phyloP scores from a whole-genome alignment of 257 asterid genomes.

The Salvia hispanica region DNA sequence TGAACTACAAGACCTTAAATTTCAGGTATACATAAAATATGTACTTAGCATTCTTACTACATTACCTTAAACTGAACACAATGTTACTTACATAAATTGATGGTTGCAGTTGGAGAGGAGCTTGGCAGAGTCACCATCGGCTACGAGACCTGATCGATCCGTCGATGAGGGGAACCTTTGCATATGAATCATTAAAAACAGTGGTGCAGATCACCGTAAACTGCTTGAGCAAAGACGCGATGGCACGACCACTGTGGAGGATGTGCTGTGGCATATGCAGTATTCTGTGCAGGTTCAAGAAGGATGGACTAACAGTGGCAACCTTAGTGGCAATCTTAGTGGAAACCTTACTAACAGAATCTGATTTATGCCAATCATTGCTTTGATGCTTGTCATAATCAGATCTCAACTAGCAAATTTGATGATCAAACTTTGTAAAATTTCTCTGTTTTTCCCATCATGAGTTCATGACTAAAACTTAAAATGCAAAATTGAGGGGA shows the following conservation, averaged over 20 bases:
- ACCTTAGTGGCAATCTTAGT: constrained; percentile 60
- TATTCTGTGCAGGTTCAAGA: constrained; percentile 97
- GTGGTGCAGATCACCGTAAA: constrained; percentile 68
- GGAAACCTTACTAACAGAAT: constrained; percentile 58
- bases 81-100: not conserved
- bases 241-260: constrained; percentile 85
- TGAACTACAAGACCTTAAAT: constrained; percentile 62
- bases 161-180: constrained; percentile 80
- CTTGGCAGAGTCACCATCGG: constrained; percentile 77
- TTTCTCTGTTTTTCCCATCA: not conserved
- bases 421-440: constrained; percentile 17
- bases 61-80: no score
- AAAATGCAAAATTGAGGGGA: not conserved
- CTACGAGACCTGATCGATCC: constrained; percentile 75
- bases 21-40: constrained; percentile 68
- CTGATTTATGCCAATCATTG: constrained; percentile 14
- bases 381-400: constrained; percentile 4
- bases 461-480: no score
- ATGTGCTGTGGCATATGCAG: constrained; percentile 98
- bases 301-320: constrained; percentile 91
- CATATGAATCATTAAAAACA: constrained; percentile 84
- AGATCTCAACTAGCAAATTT: constrained; percentile 28
- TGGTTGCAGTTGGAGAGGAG: constrained; percentile 65
- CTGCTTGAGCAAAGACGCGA: constrained; percentile 68
- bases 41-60: not conserved